phyloP scores from a whole-genome alignment of 768 basidiomycete species.

The Floccularia luteovirens region DNA sequence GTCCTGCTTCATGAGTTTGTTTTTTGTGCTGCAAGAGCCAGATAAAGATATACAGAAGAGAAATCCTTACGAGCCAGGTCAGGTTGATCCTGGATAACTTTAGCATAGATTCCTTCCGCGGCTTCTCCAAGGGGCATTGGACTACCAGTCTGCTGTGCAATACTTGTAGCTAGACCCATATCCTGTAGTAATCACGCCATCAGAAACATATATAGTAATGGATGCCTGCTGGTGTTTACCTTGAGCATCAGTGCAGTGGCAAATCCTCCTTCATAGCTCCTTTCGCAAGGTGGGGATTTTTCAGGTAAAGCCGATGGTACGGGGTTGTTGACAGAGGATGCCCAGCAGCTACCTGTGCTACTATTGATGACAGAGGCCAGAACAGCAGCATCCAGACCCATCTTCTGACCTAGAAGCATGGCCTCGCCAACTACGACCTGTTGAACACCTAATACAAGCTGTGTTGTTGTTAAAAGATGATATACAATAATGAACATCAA shows the following conservation, averaged over 20 bases:
- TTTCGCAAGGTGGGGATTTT: conserved; percentile 75
- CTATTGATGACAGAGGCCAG: conserved; percentile 82
- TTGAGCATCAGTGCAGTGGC: conserved; percentile 80
- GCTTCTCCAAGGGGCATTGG: conserved; percentile 61
- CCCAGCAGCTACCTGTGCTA: conserved; percentile 80
- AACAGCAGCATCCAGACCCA: conserved; percentile 73
- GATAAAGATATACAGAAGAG: conserved; percentile 68
- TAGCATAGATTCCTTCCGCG: conserved; percentile 55
- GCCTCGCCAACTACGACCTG: conserved; percentile 86
- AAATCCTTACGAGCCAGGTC: conserved; percentile 70
- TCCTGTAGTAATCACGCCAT: conserved; percentile 39
- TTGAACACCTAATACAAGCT: conserved; percentile 66
- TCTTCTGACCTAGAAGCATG: conserved; percentile 76
- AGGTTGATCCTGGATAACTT: conserved; percentile 43
- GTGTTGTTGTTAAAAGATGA: conserved; percentile 2
- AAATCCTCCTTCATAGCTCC: conserved; percentile 82
- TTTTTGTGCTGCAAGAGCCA: too few species aligned
- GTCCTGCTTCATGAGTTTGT: too few species aligned
- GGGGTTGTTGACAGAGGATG: conserved; percentile 82
- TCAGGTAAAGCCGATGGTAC: conserved; percentile 66
- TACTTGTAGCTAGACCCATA: conserved; percentile 70
- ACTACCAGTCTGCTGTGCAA: conserved; percentile 40
- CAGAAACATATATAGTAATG: conserved; percentile 1
- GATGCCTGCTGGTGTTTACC: conserved; percentile 25
- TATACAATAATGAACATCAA: conserved; percentile 12